Conservation (phyloP, 371 early-diverging fungal species). For the Mortierella sp. region DNA sequence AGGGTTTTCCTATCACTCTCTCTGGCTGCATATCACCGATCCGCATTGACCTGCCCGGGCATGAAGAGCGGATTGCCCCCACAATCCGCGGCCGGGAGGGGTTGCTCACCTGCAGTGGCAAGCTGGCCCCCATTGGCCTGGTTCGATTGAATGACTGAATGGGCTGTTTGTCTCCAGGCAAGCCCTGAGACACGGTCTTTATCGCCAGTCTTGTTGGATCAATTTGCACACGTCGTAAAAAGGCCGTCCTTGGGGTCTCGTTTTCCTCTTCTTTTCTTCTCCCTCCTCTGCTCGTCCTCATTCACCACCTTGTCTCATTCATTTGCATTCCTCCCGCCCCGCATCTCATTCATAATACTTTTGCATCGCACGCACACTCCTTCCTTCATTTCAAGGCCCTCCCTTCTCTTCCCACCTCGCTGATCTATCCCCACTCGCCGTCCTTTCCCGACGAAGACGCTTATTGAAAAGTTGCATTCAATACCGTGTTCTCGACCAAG, state of each 20-base stretch:
- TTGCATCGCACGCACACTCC: not conserved
- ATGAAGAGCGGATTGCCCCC: not conserved
- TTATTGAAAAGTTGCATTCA: conserved; percentile 53
- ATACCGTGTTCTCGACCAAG: conserved; percentile 1
- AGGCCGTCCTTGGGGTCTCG: not conserved
- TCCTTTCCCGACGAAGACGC: conserved; percentile 3
- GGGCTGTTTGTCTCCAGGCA: conserved; percentile 1
- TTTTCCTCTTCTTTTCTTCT: conserved; percentile 4
- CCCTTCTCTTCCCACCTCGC: not conserved
- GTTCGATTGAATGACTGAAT: not conserved
- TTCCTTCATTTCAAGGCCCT: not conserved
- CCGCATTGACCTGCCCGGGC: not conserved
- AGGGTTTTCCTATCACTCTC: not conserved
- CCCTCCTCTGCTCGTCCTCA: conserved; percentile 1
- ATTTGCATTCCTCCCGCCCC: not conserved
- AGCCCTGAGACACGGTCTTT: no score
- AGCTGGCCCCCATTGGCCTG: not conserved
- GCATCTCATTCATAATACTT: conserved; percentile 13
- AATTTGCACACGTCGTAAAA: not conserved
- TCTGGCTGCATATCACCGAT: conserved; percentile 1
- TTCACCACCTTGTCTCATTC: conserved; percentile 7
- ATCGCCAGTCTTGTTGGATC: not conserved
- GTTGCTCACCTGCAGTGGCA: not conserved
- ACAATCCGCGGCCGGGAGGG: not conserved
- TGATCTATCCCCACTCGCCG: conserved; percentile 1